These are phyloP conservation scores for Spinellus fusiger DNA, from an alignment of 192 early-diverging fungal genomes.

Conservation along the genomic window DNA sequence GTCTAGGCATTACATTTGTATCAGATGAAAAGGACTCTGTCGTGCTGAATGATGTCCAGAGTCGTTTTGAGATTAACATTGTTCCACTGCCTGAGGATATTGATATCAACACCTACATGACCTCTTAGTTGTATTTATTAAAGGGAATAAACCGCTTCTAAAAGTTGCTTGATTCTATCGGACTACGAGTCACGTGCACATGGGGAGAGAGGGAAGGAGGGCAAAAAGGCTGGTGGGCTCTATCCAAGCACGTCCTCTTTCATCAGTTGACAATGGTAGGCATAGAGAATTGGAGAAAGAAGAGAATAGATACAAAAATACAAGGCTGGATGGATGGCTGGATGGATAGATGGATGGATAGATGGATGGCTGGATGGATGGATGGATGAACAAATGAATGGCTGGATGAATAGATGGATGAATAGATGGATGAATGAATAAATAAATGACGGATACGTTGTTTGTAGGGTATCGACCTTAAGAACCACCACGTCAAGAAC, in stretches of 20 bases:
- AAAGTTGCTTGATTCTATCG: too few species aligned
- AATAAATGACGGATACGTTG: neutral
- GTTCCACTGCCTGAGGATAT: constrained; percentile 80
- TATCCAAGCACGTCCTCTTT: neutral
- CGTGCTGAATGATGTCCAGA: constrained; percentile 80
- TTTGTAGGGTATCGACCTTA: constrained; percentile 93
- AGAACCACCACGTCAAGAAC: constrained; percentile 98
- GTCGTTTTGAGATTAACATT: constrained; percentile 94
- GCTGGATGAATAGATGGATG: neutral
- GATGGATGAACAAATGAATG: neutral
- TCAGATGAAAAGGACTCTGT: constrained; percentile 74
- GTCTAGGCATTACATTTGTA: constrained; percentile 92
- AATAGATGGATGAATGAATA: neutral
- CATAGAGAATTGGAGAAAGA: neutral
- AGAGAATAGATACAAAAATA: neutral
- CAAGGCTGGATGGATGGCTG: too few species aligned
- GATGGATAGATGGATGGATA: neutral
- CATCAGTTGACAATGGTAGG: neutral
- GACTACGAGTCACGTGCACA: neutral
- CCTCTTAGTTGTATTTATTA: constrained; percentile 29
- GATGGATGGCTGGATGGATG: too few species aligned
- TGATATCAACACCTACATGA: constrained; percentile 75
- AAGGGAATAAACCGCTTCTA: too few species aligned
- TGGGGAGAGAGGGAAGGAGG: neutral
- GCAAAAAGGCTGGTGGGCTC: neutral